These are phyloP conservation scores for Fusarium acutatum DNA, from an alignment of 2,329 filamentous ascomycete genomes.

Conservation along the genomic window DNA sequence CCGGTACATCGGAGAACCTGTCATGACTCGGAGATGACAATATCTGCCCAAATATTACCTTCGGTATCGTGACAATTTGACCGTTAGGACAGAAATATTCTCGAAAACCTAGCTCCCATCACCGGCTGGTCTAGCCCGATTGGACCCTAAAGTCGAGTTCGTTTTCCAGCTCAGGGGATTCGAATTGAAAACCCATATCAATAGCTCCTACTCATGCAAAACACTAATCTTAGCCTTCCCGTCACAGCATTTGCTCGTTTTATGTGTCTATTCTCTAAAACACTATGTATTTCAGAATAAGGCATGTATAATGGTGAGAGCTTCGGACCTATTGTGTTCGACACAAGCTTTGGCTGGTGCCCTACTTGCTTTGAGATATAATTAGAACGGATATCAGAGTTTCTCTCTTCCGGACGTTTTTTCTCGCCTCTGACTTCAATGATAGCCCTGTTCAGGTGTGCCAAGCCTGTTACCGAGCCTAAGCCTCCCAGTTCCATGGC, in stretches of 20 bases:
- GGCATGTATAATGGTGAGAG: neutral
- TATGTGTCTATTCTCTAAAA: neutral
- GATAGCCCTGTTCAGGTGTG: constrained; percentile 14
- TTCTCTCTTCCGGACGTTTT: neutral
- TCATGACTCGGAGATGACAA: constrained; percentile 14
- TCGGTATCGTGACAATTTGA: neutral
- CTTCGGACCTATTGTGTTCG: neutral
- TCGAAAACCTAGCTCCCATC: neutral
- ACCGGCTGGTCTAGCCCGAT: constrained; percentile 12
- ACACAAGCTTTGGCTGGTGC: neutral
- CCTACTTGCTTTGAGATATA: neutral
- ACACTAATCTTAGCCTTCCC: neutral
- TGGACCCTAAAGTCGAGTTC: neutral
- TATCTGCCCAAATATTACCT: constrained; percentile 2
- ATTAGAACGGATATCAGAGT: constrained; percentile 1
- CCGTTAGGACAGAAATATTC: neutral
- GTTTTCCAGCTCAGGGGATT: neutral
- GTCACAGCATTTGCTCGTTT: neutral
- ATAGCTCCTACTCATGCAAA: neutral
- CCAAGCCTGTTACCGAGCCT: constrained; percentile 27
- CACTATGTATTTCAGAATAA: neutral
- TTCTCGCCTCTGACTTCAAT: neutral
- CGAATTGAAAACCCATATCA: neutral
- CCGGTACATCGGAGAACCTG: neutral
- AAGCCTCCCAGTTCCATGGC: neutral